phyloP scores from a whole-genome alignment of 2,329 filamentous ascomycete genomes.

The Penicillium sp. region DNA sequence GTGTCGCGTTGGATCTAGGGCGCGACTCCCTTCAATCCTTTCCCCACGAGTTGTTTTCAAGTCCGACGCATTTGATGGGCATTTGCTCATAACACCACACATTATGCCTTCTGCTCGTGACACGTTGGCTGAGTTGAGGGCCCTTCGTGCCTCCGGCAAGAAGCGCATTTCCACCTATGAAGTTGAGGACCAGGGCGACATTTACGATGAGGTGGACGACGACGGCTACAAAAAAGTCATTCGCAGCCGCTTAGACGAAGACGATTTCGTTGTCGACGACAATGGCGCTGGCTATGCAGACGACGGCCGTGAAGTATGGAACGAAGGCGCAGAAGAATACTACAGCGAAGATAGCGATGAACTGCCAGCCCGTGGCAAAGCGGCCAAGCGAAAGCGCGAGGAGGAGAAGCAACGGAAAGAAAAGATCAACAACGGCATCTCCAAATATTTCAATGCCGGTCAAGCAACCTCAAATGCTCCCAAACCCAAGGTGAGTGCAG shows the following conservation, averaged over 20 bases:
- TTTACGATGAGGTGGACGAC: constrained; percentile 97
- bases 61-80: constrained; percentile 13
- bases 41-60: constrained; percentile 18
- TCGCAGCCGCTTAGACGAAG: constrained; percentile 79
- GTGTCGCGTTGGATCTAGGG: constrained; percentile 14
- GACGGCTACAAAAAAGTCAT: constrained; percentile 97
- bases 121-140: constrained; percentile 69
- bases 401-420: constrained; percentile 82
- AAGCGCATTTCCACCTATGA: constrained; percentile 86
- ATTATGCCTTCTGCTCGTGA: constrained; percentile 36
- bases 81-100: constrained; percentile 9
- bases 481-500: constrained; percentile 71
- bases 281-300: constrained; percentile 96
- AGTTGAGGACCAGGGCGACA: constrained; percentile 74
- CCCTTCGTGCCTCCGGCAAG: constrained; percentile 83
- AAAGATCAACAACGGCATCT: constrained; percentile 86
- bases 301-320: constrained; percentile 91
- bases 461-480: constrained; percentile 54
- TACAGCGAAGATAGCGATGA: constrained; percentile 69
- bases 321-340: constrained; percentile 58
- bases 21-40: constrained; percentile 16
- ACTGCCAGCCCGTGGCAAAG: constrained; percentile 60
- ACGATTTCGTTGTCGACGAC: constrained; percentile 98
- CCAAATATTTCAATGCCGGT: constrained; percentile 88
- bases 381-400: constrained; percentile 79